Base-by-base conservation (phyloP, 345 rosid genomes). In the Lagerstroemia speciosa region DNA sequence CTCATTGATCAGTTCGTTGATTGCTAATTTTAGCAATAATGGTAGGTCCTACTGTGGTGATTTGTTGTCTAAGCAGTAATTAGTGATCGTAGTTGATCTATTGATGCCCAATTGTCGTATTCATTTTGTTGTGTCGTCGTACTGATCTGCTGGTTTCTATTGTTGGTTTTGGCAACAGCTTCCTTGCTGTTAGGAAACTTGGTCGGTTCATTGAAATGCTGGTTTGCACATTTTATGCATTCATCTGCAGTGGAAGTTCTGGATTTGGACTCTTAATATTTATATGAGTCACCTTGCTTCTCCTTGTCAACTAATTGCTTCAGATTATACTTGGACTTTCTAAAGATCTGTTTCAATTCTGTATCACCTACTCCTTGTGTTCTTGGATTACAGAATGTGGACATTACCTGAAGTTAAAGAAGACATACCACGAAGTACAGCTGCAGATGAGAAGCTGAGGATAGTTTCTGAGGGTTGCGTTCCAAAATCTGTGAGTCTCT, bases 391-490 rank as follows among this genome's bases (percentile, higher is more conserved):
- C 60, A 94, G 99, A 82, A 88, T 89, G 92, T 87, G 92, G 97
- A 71, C 79, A 5, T 85, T 88, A 64, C 96, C 99, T 17, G 98
- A 94, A 78, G 83, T 75, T 67, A 83, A 75, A 75, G 74, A 76
- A 74, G 74, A 68, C 70, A 64, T 84, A 63, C 73, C 87, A 36
- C 74, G 82, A 60, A 81, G 74, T 55, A 73, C 72, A 14, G 45
- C 75, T 5, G 83, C 78, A 73, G 85, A 84, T 63, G 90, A 85
- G 71, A 80, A 82, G 67, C 72, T 83, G 55, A 77, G 80, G 71
- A 69, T 91, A 74, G 79, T 84, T 66, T 74, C 97, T 8, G 97
- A 84, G 70, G 96, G 93, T 24, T 91, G 97, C 76, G 83, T 77
- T 63, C 84, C 86, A 32, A 76, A 87, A 45, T 79, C 77, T 66